Evolutionary conservation across 2,329 filamentous ascomycete species (phyloP), one percentile per base, ranked within the genome.

Genomic region (Penicillium digitatum): DNA sequence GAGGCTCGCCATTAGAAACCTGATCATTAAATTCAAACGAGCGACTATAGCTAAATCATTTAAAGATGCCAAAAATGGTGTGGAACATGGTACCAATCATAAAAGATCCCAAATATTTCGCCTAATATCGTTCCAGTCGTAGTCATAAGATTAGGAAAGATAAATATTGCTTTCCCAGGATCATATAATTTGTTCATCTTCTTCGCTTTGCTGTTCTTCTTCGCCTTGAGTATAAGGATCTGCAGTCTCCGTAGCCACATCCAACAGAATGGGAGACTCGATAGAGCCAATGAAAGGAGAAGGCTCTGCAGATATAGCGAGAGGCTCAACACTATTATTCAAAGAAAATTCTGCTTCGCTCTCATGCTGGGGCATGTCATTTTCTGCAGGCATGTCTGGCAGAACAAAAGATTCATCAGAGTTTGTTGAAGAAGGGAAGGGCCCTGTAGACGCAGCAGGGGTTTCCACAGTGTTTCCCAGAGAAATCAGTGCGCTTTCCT

Each of bases 51-150:
- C 49, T 52, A 47, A 47, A 47, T 52, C 18, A 52, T 18, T 22
- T 34, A 40, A 39, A 49, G 38, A 20, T 39, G 16, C 26, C 31
- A 12, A 56, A 43, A 46, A 54, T 39, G 18, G 22, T 11, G 18
- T 14, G n/a, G 14, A 43, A 50, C 12, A 51, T 48, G 22, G 53
- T 31, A 54, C 48, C 44, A 43, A 18, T 29, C 47, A n/a, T 51
- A 43, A 26, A 55, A 40, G 27, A n/a, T 38, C 18, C 31, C 43
- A 47, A 54, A 58, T 40, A 48, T 61, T 46, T 52, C 47, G 26
- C 45, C 55, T 58, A 42, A 40, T 57, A 31, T 64, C 62, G 14
- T 64, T 64, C 46, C 56, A 52, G 46, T 64, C 62, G 29, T 64
- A 10, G 47, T 55, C 52, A n/a, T 55, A n/a, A 54, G 14, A 8